A percentile compares a stretch with the other conserved stretches of the same genome.
Conservation (phyloP, 495 filamentous ascomycete genomes). For the Hypoxylon perforatum region DNA sequence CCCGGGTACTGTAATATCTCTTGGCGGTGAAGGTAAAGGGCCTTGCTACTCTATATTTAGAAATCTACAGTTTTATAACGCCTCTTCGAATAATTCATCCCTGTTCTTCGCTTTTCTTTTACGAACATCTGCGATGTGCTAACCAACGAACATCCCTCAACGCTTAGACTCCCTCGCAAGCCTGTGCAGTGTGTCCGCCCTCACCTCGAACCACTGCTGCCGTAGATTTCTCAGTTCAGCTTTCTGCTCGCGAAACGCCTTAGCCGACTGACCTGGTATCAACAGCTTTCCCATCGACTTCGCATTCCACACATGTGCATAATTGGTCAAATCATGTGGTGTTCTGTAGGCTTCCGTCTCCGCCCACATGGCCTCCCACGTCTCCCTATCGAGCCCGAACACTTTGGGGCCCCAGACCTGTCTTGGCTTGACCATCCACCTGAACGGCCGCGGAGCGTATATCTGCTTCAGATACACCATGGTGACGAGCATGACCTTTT, state of each 20-base stretch:
- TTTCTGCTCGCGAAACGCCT: slow-evolving; percentile 9
- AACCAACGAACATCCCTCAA: not conserved
- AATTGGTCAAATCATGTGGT: slow-evolving; percentile 4
- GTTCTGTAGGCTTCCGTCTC: slow-evolving; percentile 12
- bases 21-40: too few species aligned
- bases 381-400: slow-evolving; percentile 14
- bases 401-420: slow-evolving; percentile 5
- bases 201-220: slow-evolving; percentile 7
- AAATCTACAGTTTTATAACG: too few species aligned
- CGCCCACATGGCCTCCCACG: slow-evolving; percentile 8
- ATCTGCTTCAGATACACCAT: slow-evolving; percentile 10
- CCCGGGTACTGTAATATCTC: too few species aligned
- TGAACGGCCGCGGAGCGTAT: slow-evolving; percentile 3
- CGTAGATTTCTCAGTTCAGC: not conserved
- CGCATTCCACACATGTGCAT: slow-evolving; percentile 1
- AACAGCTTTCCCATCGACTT: not conserved
- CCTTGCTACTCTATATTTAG: not conserved
- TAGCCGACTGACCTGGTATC: not conserved
- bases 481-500: slow-evolving; percentile 2
- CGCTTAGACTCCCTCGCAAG: slow-evolving; percentile 3
- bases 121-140: too few species aligned
- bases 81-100: not conserved
- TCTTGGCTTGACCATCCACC: slow-evolving; percentile 10
- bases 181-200: slow-evolving; percentile 4
- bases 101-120: not conserved